Conservation (phyloP, 305 asterid species). For the Andrographis paniculata region DNA sequence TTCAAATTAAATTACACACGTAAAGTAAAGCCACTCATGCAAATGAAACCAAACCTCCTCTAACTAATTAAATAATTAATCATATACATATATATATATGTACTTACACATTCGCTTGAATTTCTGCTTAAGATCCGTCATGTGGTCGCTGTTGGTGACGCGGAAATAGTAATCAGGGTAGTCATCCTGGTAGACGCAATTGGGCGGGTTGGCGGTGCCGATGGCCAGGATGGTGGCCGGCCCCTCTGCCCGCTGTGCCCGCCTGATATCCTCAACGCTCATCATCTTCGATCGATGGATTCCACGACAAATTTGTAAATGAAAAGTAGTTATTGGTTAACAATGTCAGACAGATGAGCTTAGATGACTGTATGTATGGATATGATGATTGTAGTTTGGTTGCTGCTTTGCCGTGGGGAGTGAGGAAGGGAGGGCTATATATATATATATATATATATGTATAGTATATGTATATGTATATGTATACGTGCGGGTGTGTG, state of each 20-base stretch:
- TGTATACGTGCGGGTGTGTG: slow-evolving; percentile 2
- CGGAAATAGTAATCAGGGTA: slow-evolving; percentile 57
- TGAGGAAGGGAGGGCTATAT: no score
- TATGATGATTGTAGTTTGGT: no score
- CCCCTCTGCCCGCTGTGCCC: slow-evolving; percentile 55
- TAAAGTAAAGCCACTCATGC: no score
- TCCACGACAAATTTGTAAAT: no score
- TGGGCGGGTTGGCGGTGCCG: slow-evolving; percentile 49
- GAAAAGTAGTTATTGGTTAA: no score
- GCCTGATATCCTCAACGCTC: slow-evolving; percentile 46
- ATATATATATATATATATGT: no score
- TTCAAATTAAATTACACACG: background rate
- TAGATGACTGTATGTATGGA: no score
- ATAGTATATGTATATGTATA: background rate
- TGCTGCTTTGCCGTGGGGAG: no score
- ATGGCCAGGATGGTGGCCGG: slow-evolving; percentile 60
- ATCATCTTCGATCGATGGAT: slow-evolving; percentile 23
- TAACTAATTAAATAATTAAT: no score
- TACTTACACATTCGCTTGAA: slow-evolving; percentile 62
- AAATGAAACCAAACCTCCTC: no score
- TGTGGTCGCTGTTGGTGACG: slow-evolving; percentile 50
- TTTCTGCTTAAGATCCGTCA: slow-evolving; percentile 47
- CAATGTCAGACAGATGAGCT: no score
- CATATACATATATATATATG: background rate
- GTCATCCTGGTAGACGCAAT: slow-evolving; percentile 47